phyloP scores from a whole-genome alignment of 495 filamentous ascomycete species.

The Acidomyces sp. region DNA sequence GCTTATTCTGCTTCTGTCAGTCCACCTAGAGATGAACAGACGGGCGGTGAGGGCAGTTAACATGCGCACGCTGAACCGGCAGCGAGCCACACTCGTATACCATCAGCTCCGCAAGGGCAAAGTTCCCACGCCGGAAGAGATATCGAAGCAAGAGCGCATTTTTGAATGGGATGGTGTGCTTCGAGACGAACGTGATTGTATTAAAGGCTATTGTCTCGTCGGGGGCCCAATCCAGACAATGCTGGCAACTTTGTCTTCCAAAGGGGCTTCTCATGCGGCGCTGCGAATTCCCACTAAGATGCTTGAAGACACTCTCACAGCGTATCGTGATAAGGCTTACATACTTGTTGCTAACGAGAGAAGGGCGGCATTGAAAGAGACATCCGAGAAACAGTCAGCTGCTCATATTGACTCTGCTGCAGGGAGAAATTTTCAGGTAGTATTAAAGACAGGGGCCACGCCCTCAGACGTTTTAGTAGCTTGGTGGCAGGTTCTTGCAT shows the following conservation, averaged over 20 bases:
- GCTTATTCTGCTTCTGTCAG: constrained; percentile 53
- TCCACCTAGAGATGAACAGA: constrained; percentile 76
- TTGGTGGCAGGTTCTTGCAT: constrained; percentile 16
- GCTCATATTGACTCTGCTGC: too few species aligned
- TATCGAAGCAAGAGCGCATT: constrained; percentile 55
- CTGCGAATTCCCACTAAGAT: constrained; percentile 20
- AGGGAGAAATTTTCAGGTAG: constrained; percentile 50
- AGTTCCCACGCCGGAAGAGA: constrained; percentile 49
- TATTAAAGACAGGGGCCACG: constrained; percentile 44
- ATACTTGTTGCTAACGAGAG: constrained; percentile 40
- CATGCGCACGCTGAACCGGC: constrained; percentile 76
- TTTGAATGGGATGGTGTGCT: constrained; percentile 53
- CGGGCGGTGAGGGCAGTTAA: constrained; percentile 69
- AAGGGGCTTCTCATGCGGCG: constrained; percentile 27
- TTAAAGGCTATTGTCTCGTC: constrained; percentile 39
- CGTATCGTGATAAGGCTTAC: constrained; percentile 8
- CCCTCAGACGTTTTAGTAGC: constrained; percentile 5
- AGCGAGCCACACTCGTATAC: constrained; percentile 71
- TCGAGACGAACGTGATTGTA: constrained; percentile 38
- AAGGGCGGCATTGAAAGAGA: constrained; percentile 25
- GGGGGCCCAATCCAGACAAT: constrained; percentile 34
- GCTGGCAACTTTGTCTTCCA: constrained; percentile 23
- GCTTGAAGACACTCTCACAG: constrained; percentile 23
- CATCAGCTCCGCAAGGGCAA: constrained; percentile 40
- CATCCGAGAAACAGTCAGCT: too few species aligned